Percentiles rank a stretch among this genome's conserved stretches.
Conservation (phyloP, 2,329 filamentous ascomycete species). For the Sporothrix curviconia region DNA sequence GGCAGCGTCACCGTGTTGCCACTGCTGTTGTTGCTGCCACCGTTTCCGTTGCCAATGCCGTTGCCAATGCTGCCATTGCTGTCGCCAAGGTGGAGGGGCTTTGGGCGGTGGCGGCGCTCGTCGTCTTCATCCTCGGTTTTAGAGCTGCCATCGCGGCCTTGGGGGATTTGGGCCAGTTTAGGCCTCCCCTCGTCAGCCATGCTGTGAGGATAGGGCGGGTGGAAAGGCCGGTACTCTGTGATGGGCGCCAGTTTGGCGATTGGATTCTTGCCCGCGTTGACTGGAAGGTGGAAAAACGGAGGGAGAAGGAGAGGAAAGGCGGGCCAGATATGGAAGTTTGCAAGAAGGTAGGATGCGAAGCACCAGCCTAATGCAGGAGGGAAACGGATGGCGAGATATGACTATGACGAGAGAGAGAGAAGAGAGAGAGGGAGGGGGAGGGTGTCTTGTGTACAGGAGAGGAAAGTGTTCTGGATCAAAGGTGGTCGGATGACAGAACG, state of each 20-base stretch:
- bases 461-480: background rate
- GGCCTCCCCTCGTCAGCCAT: slow-evolving; percentile 20
- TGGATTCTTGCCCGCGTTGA: background rate
- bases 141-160: slow-evolving; percentile 13
- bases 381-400: background rate
- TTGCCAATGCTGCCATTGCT: background rate
- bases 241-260: slow-evolving; percentile 19
- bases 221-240: slow-evolving; percentile 10
- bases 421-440: background rate
- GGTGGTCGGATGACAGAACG: background rate
- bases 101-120: slow-evolving; percentile 14
- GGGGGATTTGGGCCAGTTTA: slow-evolving; percentile 13
- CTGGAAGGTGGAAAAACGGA: background rate
- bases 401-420: background rate
- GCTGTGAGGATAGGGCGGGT: slow-evolving; percentile 9
- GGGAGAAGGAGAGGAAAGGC: no score
- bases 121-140: slow-evolving; percentile 18
- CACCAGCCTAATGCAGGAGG: no score
- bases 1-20: slow-evolving; percentile 17
- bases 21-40: background rate
- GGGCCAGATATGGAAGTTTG: no score
- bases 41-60: background rate
- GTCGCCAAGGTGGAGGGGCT: slow-evolving; percentile 4
- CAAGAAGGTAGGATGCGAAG: no score
- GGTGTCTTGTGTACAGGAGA: no score